Evolutionary conservation across 164 flowering plant species (phyloP), one percentile per base, ranked within the genome.

Genomic region (Berberis thunbergii): DNA sequence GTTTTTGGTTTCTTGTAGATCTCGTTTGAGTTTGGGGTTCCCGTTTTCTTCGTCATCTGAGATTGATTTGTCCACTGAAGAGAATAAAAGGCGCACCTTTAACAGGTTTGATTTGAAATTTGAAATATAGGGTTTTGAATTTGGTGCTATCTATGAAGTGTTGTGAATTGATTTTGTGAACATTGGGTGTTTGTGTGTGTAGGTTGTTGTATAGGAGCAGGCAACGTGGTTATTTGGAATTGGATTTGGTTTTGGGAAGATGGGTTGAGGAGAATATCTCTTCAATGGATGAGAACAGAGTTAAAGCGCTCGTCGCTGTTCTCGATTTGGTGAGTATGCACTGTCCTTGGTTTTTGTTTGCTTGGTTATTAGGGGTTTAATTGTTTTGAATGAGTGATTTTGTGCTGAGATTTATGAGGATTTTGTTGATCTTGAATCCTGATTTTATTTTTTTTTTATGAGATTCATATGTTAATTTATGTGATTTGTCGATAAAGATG

Each of bases 201-300:
- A 91, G 98, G 68, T 68, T 92, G 76, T 60, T 84, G 59, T 92
- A 92, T 69, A 73, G 98, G 76, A 89, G 98, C 79, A 89, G 75
- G 64, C 96, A 89, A 61, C 69, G 96, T 11, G 96, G 96, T 46
- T 87, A 76, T 71, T 78, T 92, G 41, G 98, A 92, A 70, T 75
- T 89, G 79, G 98, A 89, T 79, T 78, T 92, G 83, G 85, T 92
- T 46, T 73, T 92, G 54, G 96, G 96, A 1, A 87, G 82, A 49
- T 92, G 93, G 93, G 96, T 89, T 68, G 93, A 88, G 74, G 85
- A 87, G 52, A 62, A 89, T 71, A 82, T 92, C 44, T 67, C 64
- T 40, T 70, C 86, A 45, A 73, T 89, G 90, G 96, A 86, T 64
- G 82, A 85, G 60, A 67, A 71, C 44, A 83, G 88, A n/a, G 75